Base-by-base conservation (phyloP, 2,329 filamentous ascomycete species). In the Leptosphaerulina australis region DNA sequence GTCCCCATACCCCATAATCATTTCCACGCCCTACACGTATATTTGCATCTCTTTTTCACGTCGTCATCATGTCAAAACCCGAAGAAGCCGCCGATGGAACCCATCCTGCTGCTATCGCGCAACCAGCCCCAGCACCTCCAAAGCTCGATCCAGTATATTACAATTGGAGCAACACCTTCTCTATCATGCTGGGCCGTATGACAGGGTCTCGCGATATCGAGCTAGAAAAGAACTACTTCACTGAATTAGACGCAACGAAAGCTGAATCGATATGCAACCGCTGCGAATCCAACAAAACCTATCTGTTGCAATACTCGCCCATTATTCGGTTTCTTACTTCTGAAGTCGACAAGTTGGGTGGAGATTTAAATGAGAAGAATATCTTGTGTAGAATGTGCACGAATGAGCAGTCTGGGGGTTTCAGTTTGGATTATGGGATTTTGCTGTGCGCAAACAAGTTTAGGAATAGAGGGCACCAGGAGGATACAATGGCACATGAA, bases 401-500 rank as follows among this genome's bases (percentile, higher is more conserved):
- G 15, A 78, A 82, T 41, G 79, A 87, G 37, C 85, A 88, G 69
- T 83, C 83, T 25, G 94, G 93, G 20, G 94, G 94, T 1, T 97
- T 97, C 71, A 87, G 88, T 70, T 86, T 91, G 1, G 81, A 88
- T 40, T 88, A 91, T 70, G 94, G 94, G 28, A 97, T 99, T 56
- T 71, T 95, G 67, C 80, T 99, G 17, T 99, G 94, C 75, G 91
- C 94, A 41, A 99, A 99, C 74, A 87, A 94, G 75, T 84, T 97
- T 69, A 80, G 87, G 51, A 86, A 91, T 68, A 79, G 85, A 49
- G 86, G 86, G 24, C 91, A 96, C 70, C 74, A 96, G 62, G 94
- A 99, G 77, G 94, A 99, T 72, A 96, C 92, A 9, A 79, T 99
- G 67, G 87, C 92, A 21, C 94, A 99, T 74, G 94, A 99, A 77